Evolutionary conservation across 768 basidiomycete genomes (phyloP), one percentile per base, ranked within the genome.

Genomic region (Boletus patriciae): DNA sequence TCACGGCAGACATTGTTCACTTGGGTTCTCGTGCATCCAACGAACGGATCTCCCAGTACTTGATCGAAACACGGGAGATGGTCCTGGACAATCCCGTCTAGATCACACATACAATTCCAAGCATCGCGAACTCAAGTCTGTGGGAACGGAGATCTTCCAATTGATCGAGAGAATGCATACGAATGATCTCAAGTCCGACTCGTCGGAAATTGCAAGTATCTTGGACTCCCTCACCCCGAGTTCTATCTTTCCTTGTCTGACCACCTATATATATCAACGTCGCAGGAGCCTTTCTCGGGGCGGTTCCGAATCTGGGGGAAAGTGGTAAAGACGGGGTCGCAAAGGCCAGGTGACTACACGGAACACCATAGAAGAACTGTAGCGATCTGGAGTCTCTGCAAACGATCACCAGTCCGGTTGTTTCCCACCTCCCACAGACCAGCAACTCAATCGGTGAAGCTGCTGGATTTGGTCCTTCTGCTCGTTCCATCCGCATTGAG

Each of bases 21-120:
- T 76, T 90, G 9, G 90, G 90, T 0, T 79, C 84, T n/a, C 79
- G 84, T 16, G 78, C 86, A 0, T 68, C 77, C 0, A 83, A 88
- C 37, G 83, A 85, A 50, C 76, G 80, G 16, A 82, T 89, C n/a
- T 72, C 79, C 1, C 49, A 84, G 47, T 89, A 77, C 66, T 83
- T 80, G 4, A 77, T 92, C 16, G 82, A 87, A 57, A 80, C 75
- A 1, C 66, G 87, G 16, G 87, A 90, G 62, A 66, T 60, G 63
- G 69, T 71, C 34, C 75, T 0, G 73, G 76, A 3, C 66, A 72
- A 33, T 78, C 79, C 0, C 74, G 76, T 1, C 73, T 85, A 16
- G 67, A 76, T 50, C 66, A 69, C 5, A 63, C 73, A 0, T 74
- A 73, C 34, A 61, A 59, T 5, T 46, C 66, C 3, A 72, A 79